Percentiles rank a stretch among this genome's conserved stretches.
Conservation (phyloP, 768 basidiomycete species). For the Crucibulum laeve region DNA sequence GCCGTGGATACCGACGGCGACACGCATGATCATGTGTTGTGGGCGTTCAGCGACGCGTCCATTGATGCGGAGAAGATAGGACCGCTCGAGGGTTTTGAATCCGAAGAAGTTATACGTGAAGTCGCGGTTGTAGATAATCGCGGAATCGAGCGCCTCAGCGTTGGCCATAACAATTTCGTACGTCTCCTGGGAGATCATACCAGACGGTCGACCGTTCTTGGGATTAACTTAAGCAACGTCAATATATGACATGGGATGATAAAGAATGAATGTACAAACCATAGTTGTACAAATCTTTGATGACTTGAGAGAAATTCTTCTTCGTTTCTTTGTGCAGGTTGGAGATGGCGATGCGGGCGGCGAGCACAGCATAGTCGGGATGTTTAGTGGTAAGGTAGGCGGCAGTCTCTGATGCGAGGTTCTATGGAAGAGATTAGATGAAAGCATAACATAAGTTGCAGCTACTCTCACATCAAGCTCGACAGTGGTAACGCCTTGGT, state of each 20-base stretch:
- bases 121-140: constrained; percentile 97
- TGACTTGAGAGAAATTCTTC: constrained; percentile 91
- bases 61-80: constrained; percentile 92
- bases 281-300: constrained; percentile 88
- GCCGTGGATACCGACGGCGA: constrained; percentile 96
- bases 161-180: constrained; percentile 81
- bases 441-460: neutral
- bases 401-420: constrained; percentile 95
- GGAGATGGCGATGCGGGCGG: constrained; percentile 97
- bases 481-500: constrained; percentile 93
- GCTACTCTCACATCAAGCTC: constrained; percentile 80
- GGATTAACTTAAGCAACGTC: constrained; percentile 69
- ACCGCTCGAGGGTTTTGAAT: constrained; percentile 99
- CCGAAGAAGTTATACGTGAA: constrained; percentile 98
- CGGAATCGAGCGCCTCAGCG: constrained; percentile 80
- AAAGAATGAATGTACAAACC: constrained; percentile 36
- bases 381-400: constrained; percentile 96
- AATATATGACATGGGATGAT: neutral
- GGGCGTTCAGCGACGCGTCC: constrained; percentile 96
- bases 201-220: constrained; percentile 81
- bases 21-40: constrained; percentile 99
- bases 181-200: constrained; percentile 89
- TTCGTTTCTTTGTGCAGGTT: constrained; percentile 99
- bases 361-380: constrained; percentile 97
- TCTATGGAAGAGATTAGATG: constrained; percentile 42